Evolutionary conservation across 2,329 filamentous ascomycete genomes (phyloP).

Genomic region (Volutella citrinella): DNA sequence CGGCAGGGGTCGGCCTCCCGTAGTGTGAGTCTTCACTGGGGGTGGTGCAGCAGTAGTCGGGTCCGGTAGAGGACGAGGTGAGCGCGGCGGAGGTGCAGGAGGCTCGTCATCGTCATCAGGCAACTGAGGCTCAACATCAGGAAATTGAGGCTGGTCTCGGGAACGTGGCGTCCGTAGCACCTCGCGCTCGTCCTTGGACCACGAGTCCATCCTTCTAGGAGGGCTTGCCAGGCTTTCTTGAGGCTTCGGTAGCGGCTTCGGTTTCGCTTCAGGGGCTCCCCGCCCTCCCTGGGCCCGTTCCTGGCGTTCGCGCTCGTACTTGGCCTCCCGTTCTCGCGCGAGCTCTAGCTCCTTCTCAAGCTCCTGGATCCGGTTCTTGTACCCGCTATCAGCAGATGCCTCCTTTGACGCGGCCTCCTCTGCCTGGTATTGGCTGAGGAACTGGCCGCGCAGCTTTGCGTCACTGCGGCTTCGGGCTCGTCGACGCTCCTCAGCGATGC

Average conservation of each 20-base stretch:
- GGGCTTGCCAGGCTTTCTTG: conserved; percentile 37
- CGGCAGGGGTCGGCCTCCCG: conserved; percentile 51
- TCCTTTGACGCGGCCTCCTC: conserved; percentile 44
- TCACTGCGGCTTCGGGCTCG: conserved; percentile 62
- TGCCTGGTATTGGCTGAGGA: conserved; percentile 80
- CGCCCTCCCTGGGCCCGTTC: conserved; percentile 39
- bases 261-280: conserved; percentile 16
- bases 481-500: conserved; percentile 63
- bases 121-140: conserved; percentile 20
- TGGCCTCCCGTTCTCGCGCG: conserved; percentile 59
- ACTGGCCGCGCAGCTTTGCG: conserved; percentile 73
- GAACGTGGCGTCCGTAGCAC: conserved; percentile 54
- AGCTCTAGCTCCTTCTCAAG: conserved; percentile 70
- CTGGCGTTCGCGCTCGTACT: conserved; percentile 58
- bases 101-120: conserved; percentile 18
- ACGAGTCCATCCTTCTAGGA: conserved; percentile 56
- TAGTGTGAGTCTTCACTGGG: conserved; percentile 36
- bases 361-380: conserved; percentile 71
- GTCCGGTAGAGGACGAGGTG: conserved; percentile 43
- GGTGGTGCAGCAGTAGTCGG: conserved; percentile 21
- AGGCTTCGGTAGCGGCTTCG: conserved; percentile 28
- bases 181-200: conserved; percentile 62
- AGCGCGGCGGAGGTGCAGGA: conserved; percentile 22
- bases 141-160: conserved; percentile 31
- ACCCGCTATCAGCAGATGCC: conserved; percentile 37